A percentile compares a stretch with the other conserved stretches of the same genome.
These are phyloP conservation scores for Prunus yedoensis DNA, from an alignment of 331 rosid genomes.

Conservation along the genomic window DNA sequence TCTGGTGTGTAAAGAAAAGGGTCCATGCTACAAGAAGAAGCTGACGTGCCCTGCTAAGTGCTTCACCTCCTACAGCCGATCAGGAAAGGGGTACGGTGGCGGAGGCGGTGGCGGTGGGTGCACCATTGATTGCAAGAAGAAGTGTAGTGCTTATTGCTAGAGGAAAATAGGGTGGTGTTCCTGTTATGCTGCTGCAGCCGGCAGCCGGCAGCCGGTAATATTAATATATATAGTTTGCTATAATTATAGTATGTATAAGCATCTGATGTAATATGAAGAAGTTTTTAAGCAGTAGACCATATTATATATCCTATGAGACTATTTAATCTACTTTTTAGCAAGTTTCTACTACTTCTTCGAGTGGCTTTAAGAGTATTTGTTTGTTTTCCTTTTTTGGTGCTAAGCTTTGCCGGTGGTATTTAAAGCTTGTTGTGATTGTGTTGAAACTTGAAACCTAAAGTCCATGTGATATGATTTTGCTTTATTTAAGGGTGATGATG, in stretches of 20 bases:
- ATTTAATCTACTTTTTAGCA: not conserved
- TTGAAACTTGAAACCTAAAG: no score
- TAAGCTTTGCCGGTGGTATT: no score
- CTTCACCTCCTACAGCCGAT: slow-evolving; percentile 76
- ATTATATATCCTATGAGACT: not conserved
- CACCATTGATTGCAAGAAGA: slow-evolving; percentile 84
- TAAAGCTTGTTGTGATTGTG: no score
- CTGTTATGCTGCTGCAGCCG: slow-evolving; percentile 4
- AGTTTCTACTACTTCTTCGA: not conserved
- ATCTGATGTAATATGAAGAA: not conserved
- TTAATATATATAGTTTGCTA: not conserved
- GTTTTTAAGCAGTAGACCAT: not conserved
- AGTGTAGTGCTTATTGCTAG: slow-evolving; percentile 71
- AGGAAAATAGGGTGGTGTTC: slow-evolving; percentile 6
- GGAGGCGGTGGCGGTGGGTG: slow-evolving; percentile 98
- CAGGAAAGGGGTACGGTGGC: slow-evolving; percentile 83
- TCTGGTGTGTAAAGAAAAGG: slow-evolving; percentile 70
- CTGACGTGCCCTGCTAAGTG: slow-evolving; percentile 89
- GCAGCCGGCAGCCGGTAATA: slow-evolving; percentile 18
- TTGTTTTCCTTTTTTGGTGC: no score
- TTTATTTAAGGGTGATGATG: not conserved
- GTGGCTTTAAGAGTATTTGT: no score
- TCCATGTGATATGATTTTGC: not conserved
- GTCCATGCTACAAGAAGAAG: slow-evolving; percentile 85
- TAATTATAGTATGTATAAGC: not conserved